A percentile compares a stretch with the other conserved stretches of the same genome.
Conservation (phyloP, 2,329 filamentous ascomycete species). For the Ophiocordyceps sinensis region DNA sequence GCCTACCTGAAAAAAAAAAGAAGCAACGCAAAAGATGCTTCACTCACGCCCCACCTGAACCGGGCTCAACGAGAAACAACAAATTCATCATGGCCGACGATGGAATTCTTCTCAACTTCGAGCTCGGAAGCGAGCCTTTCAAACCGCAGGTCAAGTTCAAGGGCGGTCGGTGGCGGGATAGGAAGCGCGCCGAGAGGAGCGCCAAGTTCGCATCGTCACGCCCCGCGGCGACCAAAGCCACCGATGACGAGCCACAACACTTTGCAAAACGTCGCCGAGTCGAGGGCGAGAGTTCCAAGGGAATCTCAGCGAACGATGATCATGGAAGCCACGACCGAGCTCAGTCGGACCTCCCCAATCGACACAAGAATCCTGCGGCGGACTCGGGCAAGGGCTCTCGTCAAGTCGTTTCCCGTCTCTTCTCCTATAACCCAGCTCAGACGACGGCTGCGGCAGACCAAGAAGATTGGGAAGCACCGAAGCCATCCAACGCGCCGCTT, state of each 20-base stretch:
- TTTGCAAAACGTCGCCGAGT: slow-evolving; percentile 32
- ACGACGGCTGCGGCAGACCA: slow-evolving; percentile 43
- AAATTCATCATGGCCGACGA: slow-evolving; percentile 64
- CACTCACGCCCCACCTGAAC: too few relatives aligned
- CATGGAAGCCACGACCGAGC: slow-evolving; percentile 4
- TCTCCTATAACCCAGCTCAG: slow-evolving; percentile 73
- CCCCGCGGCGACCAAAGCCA: slow-evolving; percentile 8
- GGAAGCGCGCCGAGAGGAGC: slow-evolving; percentile 48
- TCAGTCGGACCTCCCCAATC: slow-evolving; percentile 4
- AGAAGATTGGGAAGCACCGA: slow-evolving; percentile 39
- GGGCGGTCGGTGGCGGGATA: slow-evolving; percentile 87
- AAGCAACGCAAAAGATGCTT: too few relatives aligned
- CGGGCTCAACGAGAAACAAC: background rate
- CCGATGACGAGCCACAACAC: slow-evolving; percentile 15
- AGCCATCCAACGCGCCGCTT: slow-evolving; percentile 83
- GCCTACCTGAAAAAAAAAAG: too few relatives aligned
- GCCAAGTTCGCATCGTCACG: slow-evolving; percentile 13
- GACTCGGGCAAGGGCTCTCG: slow-evolving; percentile 13
- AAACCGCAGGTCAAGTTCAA: slow-evolving; percentile 54
- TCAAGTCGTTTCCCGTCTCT: slow-evolving; percentile 78
- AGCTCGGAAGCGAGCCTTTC: slow-evolving; percentile 53
- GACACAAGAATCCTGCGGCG: slow-evolving; percentile 9
- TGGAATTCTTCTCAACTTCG: slow-evolving; percentile 89
- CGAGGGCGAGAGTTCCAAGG: slow-evolving; percentile 9
- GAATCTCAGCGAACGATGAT: background rate